These are phyloP conservation scores for Fusarium multiceps DNA, from an alignment of 2,329 filamentous ascomycete species.

Conservation along the genomic window DNA sequence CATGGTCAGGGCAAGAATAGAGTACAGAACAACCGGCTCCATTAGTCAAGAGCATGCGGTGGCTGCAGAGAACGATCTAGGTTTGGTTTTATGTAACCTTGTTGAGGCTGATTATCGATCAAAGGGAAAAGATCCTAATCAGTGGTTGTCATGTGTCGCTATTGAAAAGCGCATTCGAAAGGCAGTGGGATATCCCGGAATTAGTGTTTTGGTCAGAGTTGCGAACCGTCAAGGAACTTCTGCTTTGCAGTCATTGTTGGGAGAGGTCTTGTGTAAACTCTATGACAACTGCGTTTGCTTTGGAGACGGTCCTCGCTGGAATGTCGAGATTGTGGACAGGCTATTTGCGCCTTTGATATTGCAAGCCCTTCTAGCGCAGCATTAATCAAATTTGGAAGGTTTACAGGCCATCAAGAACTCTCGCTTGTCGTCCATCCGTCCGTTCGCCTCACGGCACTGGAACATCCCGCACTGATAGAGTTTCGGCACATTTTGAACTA, in stretches of 20 bases:
- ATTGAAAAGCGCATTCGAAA: neutral
- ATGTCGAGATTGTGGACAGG: neutral
- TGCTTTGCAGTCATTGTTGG: rapidly evolving
- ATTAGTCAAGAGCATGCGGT: conserved; percentile 1
- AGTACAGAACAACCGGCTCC: neutral
- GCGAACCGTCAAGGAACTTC: rapidly evolving
- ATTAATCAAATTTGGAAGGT: neutral
- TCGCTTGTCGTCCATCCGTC: neutral
- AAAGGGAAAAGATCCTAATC: conserved; percentile 1
- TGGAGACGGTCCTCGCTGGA: conserved; percentile 16
- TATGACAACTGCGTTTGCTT: conserved; percentile 11
- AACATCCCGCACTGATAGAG: neutral
- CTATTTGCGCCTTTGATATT: neutral
- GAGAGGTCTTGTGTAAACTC: neutral
- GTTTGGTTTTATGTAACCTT: conserved; percentile 2
- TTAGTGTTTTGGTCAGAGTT: rapidly evolving
- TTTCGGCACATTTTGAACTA: neutral
- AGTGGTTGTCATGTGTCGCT: conserved; percentile 8
- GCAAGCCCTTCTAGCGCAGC: neutral
- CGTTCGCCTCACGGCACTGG: neutral
- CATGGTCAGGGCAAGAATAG: conserved; percentile 6
- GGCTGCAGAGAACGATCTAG: conserved; percentile 1
- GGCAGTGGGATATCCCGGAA: rapidly evolving
- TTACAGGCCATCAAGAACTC: neutral
- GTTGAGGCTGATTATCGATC: conserved; percentile 11